Evolutionary conservation across 495 filamentous ascomycete species (phyloP), one percentile per base, ranked within the genome.

Genomic region (Patellaria atrata): DNA sequence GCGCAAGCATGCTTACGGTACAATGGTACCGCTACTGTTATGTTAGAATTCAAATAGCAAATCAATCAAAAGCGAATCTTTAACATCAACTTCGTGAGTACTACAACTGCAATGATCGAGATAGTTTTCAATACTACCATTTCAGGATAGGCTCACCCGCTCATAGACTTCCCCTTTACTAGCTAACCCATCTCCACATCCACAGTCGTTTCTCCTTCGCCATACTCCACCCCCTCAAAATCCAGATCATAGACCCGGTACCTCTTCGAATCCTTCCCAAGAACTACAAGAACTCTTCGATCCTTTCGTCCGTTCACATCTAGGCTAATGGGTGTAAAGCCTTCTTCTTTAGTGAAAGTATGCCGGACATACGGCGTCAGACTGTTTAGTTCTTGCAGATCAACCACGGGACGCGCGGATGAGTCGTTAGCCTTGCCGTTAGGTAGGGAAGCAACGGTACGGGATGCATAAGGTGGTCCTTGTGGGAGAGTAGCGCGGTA

Each of bases 231-330:
- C 17, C 21, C 30, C 16, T n/a, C 27, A 13, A 30, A 45, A 30
- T 48, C 49, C 21, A 58, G 28, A 49, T 57, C 53, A 12, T 56
- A 37, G 16, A 55, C 42, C 31, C 34, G 34, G 35, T 48, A 58
- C 26, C 38, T 27, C 41, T 40, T 51, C 10, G 35, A 23, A 26
- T 53, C 53, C n/a, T 41, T 35, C 0, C 43, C 54, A 20, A 57
- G 27, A 11, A 56, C 53, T 12, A 51, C 24, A 5, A 51, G 40
- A 3, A 56, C 55, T 13, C 38, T 39, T 27, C 50, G 31, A 11
- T 42, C 43, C 29, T 41, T 41, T 10, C 57, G 28, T 9, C 55
- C 57, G 36, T 57, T 57, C 9, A 58, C 46, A 1, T 43, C 32
- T n/a, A 60, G 9, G 19, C 37, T 43, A 14, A 47, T 21, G 6